phyloP scores from a whole-genome alignment of 345 rosid species.

The Passiflora organensis region DNA sequence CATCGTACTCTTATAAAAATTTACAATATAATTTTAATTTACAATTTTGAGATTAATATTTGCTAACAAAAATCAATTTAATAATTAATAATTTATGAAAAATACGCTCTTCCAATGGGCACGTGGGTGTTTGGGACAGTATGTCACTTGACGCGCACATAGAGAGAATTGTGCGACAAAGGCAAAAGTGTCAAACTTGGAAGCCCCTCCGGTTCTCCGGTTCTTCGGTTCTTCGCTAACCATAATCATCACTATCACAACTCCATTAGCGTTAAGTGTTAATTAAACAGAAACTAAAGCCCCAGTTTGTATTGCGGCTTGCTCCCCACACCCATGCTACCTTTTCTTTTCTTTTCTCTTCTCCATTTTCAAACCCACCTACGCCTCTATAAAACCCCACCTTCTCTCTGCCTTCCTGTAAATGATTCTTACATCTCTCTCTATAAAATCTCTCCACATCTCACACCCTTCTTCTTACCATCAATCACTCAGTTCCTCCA shows the following conservation, averaged over 20 bases:
- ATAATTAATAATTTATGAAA: too few relatives aligned
- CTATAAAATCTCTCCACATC: slow-evolving; percentile 14
- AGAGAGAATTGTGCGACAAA: slow-evolving; percentile 7
- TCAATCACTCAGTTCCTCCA: slow-evolving; percentile 31
- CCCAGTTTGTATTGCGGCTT: slow-evolving; percentile 36
- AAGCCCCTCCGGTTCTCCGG: slow-evolving; percentile 11
- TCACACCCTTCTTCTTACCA: slow-evolving; percentile 5
- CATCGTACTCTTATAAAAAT: too few relatives aligned
- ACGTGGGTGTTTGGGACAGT: too few relatives aligned
- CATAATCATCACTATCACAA: slow-evolving; percentile 14
- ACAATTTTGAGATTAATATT: too few relatives aligned
- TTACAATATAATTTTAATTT: too few relatives aligned
- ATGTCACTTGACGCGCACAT: neutral
- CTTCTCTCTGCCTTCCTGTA: slow-evolving; percentile 36
- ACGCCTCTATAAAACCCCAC: slow-evolving; percentile 29
- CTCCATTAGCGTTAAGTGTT: slow-evolving; percentile 17
- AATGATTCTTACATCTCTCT: slow-evolving; percentile 33
- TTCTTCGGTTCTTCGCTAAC: too few relatives aligned
- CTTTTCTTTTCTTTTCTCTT: slow-evolving; percentile 8
- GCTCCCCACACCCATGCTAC: slow-evolving; percentile 18
- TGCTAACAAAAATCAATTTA: too few relatives aligned
- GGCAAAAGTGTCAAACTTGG: slow-evolving; percentile 46
- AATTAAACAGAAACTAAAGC: slow-evolving; percentile 21
- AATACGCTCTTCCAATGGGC: too few relatives aligned
- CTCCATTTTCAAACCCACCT: slow-evolving; percentile 24